Evolutionary conservation across 495 filamentous ascomycete genomes (phyloP), one percentile per base, ranked within the genome.

Genomic region (Podospora bellae-mahoneyi): DNA sequence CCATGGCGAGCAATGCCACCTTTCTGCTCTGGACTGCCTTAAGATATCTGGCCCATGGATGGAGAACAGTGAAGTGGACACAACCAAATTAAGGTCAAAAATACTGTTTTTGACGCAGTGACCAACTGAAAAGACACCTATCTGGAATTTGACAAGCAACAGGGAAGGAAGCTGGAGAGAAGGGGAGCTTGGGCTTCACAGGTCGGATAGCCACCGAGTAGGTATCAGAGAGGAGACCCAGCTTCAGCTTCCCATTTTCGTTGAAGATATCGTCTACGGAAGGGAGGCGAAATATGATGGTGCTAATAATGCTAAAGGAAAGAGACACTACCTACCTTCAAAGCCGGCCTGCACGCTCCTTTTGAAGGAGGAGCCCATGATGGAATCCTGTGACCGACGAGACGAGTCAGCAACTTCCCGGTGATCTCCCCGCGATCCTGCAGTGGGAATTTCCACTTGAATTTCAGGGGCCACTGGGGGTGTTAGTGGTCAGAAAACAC

Each of bases 301-400:
- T 63, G 20, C 55, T 18, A 34, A 62, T 56, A 64, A 23, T 23
- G 23, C 23, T 23, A 23, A 60, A 62, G 30, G 64, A 48, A 53
- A 26, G 15, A 39, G 20, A 66, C 57, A 26, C 15, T 65, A 68
- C 79, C 78, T 87, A 93, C 92, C 92, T 84, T 94, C 90, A 80
- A 92, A 92, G 68, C 87, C 86, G 69, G 88, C 86, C 82, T 91
- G 89, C 70, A 92, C 86, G 72, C 84, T 90, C 78, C 88, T 85
- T 82, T 92, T 92, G 70, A 91, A 80, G 68, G 78, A 84, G 39
- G 39, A 48, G 39, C 39, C 39, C 39, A 48, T 48, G 39, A 48
- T 48, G 39, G 15, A 18, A 48, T 48, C 39, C 39, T 48, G 39
- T 48, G 39, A 48, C 39, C 39, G 39, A 48, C 39, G 15, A 48